A percentile compares a stretch with the other conserved stretches of the same genome.
These are phyloP conservation scores for Cichorium intybus DNA, from an alignment of 140 eudicot genomes.

Conservation along the genomic window DNA sequence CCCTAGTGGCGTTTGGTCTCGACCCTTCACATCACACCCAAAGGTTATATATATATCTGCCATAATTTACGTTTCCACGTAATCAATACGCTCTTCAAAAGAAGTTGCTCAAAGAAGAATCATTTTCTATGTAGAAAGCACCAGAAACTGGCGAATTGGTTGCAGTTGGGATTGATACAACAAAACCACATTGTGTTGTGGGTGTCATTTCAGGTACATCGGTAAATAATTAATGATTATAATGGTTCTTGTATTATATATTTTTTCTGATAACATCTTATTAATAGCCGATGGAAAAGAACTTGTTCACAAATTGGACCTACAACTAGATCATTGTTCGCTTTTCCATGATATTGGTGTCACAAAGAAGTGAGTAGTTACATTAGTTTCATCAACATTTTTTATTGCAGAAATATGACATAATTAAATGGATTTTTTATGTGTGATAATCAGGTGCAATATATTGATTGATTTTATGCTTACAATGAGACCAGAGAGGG, in stretches of 20 bases:
- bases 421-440: not conserved
- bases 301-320: conserved; percentile 29
- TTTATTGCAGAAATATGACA: not conserved
- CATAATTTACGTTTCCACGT: too few relatives aligned
- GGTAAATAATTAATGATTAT: not conserved
- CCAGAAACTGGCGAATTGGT: conserved; percentile 38
- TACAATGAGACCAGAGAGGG: conserved; percentile 24
- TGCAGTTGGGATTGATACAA: conserved; percentile 18
- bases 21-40: conserved; percentile 42
- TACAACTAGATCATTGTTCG: conserved; percentile 26
- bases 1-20: conserved; percentile 26
- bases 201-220: conserved; percentile 41
- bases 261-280: not conserved
- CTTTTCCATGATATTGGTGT: conserved; percentile 32
- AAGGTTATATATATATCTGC: conserved; percentile 23
- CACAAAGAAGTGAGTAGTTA: conserved; percentile 36
- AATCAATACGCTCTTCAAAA: not conserved
- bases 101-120: too few relatives aligned
- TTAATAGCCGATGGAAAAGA: conserved; percentile 29
- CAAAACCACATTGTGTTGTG: conserved; percentile 26
- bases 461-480: conserved; percentile 30
- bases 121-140: conserved; percentile 26
- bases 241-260: not conserved
- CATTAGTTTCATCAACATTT: not conserved
- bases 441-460: conserved; percentile 23